A percentile compares a stretch with the other conserved stretches of the same genome.
phyloP scores from a whole-genome alignment of 225 moss, liverwort and hornwort genomes.

The Polytrichum formosum region DNA sequence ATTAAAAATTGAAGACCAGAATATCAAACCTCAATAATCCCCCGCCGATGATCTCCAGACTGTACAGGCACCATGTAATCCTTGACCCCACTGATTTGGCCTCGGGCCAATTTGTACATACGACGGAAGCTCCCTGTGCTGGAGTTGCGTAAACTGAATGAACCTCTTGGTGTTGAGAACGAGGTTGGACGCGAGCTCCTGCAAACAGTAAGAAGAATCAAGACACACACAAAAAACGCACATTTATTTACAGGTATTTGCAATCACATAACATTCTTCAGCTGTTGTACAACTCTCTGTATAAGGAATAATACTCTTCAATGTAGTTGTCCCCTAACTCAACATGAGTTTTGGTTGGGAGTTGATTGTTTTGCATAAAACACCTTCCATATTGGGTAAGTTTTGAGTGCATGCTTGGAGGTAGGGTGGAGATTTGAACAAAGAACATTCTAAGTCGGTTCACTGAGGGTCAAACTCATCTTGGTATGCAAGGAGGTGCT shows the following conservation, averaged over 20 bases:
- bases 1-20: neutral
- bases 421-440: no score
- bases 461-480: no score
- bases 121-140: constrained; percentile 47
- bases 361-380: no score
- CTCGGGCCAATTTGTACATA: constrained; percentile 52
- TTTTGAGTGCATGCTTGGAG: no score
- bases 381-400: no score
- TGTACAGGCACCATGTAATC: constrained; percentile 59
- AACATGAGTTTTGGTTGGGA: no score
- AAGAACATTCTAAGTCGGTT: no score
- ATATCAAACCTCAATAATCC: constrained; percentile 75
- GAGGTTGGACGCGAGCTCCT: constrained; percentile 28
- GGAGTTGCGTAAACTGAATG: constrained; percentile 26
- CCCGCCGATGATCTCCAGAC: constrained; percentile 77
- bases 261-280: neutral
- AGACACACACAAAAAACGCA: no score
- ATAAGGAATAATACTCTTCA: neutral
- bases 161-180: constrained; percentile 31
- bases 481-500: no score
- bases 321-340: no score
- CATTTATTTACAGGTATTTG: neutral
- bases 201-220: neutral
- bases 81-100: constrained; percentile 54
- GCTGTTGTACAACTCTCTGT: neutral